Percentiles rank a stretch among this genome's conserved stretches.
Evolutionary conservation across 139 green algal species (phyloP).

Genomic region (Micromonas pusilla): DNA sequence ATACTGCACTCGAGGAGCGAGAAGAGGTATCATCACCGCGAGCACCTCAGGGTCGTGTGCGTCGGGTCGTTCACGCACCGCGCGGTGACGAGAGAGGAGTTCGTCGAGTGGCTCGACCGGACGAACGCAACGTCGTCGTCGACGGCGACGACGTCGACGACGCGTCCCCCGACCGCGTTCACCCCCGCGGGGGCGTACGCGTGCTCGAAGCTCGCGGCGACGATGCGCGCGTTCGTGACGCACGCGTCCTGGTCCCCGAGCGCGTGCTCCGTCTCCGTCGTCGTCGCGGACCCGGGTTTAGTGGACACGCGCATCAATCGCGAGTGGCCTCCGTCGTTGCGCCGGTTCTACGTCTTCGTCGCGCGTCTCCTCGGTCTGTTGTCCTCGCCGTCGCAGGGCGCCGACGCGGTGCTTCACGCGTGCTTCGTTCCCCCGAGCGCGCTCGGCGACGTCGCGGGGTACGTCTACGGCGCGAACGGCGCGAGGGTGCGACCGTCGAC

Average conservation of each 20-base stretch:
- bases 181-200: neutral
- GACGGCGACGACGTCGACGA: neutral
- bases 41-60: neutral
- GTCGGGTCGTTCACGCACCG: neutral
- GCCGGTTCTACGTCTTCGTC: neutral
- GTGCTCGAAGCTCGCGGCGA: neutral
- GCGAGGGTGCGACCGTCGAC: neutral
- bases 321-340: neutral
- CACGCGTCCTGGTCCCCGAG: neutral
- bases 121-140: neutral
- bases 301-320: neutral
- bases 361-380: neutral
- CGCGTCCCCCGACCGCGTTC: neutral
- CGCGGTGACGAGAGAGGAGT: too few species aligned
- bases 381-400: slow-evolving; percentile 16
- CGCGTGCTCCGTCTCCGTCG: neutral
- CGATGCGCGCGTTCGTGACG: neutral
- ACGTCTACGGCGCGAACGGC: neutral
- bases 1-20: too few species aligned
- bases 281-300: neutral
- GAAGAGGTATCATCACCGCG: too few species aligned
- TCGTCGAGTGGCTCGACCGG: neutral
- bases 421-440: too few species aligned
- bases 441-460: neutral
- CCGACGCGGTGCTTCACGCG: slow-evolving; percentile 31